Evolutionary conservation across 352 stramenopile species (phyloP), one percentile per base, ranked within the genome.

Genomic region (Phytopythium delawarense): DNA sequence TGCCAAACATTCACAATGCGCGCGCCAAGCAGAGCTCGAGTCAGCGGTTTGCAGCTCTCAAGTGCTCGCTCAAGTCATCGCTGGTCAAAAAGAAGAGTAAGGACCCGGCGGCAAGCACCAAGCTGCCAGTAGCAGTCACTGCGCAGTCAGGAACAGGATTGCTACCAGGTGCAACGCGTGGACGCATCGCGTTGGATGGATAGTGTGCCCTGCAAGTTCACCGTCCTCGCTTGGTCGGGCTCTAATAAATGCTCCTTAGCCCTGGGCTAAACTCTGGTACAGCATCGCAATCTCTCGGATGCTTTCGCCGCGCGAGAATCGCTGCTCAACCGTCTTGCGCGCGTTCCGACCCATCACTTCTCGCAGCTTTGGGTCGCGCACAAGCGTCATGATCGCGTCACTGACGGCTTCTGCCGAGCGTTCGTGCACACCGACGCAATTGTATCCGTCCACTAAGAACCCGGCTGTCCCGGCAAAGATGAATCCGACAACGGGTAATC

Each of bases 401-500:
- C 59, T 39, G 28, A 88, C 74, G 4, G 57, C 58, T 30, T 58
- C 46, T 0, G 75, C 46, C 20, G 70, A 80, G 49, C 75, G 35
- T 25, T 78, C 71, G 4, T 51, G 46, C 12, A 87, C 66, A 4
- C 66, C 63, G 21, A 85, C 28, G 11, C 79, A 75, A 45, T 89
- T 89, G 25, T 72, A 57, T 8, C 51, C 57, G 52, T 89, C 58
- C 7, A 74, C 55, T 13, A 89, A 59, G 56, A 79, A 89, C 44
- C 87, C 79, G 8, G 62, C 59, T 0, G 76, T 70, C 18, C 79
- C 79, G 7, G 61, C 73, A 0, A 67, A 74, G 6, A 72, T 67
- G n/a, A 85, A 89, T 25, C 70, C 74, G 18, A 89, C 72, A 20
- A 87, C 66, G 12, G 77, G 79, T 0, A 87, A 11, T 0, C 74